Percentiles rank a stretch among this genome's conserved stretches.
These are phyloP conservation scores for Alloteropsis angusta DNA, from an alignment of 202 grass and related monocot species.

Conservation along the genomic window DNA sequence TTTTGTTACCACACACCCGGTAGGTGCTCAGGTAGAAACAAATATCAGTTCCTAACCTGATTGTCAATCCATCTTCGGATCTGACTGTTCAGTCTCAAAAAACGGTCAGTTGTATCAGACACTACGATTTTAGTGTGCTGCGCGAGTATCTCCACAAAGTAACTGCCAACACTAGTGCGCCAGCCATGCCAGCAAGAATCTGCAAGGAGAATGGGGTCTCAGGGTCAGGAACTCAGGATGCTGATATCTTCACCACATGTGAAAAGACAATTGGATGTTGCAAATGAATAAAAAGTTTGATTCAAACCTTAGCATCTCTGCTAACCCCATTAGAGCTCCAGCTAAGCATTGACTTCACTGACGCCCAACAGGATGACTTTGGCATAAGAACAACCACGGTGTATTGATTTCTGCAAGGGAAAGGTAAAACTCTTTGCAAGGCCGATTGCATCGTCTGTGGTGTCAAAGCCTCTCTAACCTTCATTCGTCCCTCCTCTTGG, in stretches of 20 bases:
- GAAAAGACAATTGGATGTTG: background rate
- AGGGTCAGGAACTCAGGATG: constrained; percentile 13
- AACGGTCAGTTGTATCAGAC: background rate
- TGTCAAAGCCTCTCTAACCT: constrained; percentile 74
- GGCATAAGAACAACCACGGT: constrained; percentile 97
- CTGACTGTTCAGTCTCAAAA: constrained; percentile 1
- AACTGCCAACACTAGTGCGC: constrained; percentile 60
- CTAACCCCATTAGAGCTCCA: constrained; percentile 48
- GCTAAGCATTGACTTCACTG: constrained; percentile 58
- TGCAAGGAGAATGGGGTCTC: constrained; percentile 34
- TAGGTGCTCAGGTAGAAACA: constrained; percentile 8
- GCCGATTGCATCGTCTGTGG: constrained; percentile 50
- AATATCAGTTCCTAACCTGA: constrained; percentile 11
- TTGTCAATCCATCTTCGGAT: constrained; percentile 14
- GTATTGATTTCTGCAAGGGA: constrained; percentile 89
- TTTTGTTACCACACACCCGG: constrained; percentile 5
- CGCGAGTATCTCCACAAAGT: constrained; percentile 94
- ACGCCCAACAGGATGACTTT: constrained; percentile 51
- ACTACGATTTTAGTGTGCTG: constrained; percentile 53
- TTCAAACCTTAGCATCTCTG: constrained; percentile 80
- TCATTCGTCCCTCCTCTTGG: constrained; percentile 81
- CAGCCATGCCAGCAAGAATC: constrained; percentile 79
- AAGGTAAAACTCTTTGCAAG: constrained; percentile 72
- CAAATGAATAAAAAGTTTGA: constrained; percentile 9
- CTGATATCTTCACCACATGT: background rate